These are phyloP conservation scores for Chlorella vulgaris DNA, from an alignment of 139 green algal species.

Conservation along the genomic window DNA sequence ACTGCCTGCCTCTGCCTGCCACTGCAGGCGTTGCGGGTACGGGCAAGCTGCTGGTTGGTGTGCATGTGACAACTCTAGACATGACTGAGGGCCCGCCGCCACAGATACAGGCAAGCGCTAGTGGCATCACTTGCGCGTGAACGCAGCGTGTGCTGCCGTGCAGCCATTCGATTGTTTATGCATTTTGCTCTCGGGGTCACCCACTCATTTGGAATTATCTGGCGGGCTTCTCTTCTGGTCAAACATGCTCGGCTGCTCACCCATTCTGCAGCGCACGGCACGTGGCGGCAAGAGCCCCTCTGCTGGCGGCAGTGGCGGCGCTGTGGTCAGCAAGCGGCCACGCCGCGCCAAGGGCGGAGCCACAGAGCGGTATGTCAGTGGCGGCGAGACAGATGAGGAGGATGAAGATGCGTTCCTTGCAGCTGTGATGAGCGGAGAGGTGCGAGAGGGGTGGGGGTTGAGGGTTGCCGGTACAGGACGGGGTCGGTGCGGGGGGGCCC, in stretches of 20 bases:
- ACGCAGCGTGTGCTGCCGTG: too few relatives aligned
- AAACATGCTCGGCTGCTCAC: too few relatives aligned
- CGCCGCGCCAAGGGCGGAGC: constrained; percentile 1
- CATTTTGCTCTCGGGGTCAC: too few relatives aligned
- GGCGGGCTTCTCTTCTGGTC: too few relatives aligned
- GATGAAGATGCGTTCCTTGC: constrained; percentile 17
- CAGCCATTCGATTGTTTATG: too few relatives aligned
- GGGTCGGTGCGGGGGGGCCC: too few relatives aligned
- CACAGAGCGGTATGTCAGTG: background rate
- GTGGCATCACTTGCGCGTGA: too few relatives aligned
- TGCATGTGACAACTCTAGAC: constrained; percentile 45
- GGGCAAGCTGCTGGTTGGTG: constrained; percentile 27
- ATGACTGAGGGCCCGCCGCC: constrained; percentile 24
- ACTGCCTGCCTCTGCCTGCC: too few relatives aligned
- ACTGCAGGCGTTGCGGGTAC: constrained; percentile 17
- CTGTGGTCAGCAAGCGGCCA: constrained; percentile 38
- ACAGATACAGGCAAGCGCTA: background rate
- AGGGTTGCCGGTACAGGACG: background rate
- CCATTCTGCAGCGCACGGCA: background rate
- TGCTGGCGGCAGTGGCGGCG: constrained; percentile 6
- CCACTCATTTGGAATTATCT: too few relatives aligned
- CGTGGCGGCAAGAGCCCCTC: constrained; percentile 7
- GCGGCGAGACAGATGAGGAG: constrained; percentile 23
- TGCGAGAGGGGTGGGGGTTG: background rate
- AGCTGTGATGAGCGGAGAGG: background rate